phyloP scores from a whole-genome alignment of 2,329 filamentous ascomycete genomes.

The Lecanoromycetidae sp. region DNA sequence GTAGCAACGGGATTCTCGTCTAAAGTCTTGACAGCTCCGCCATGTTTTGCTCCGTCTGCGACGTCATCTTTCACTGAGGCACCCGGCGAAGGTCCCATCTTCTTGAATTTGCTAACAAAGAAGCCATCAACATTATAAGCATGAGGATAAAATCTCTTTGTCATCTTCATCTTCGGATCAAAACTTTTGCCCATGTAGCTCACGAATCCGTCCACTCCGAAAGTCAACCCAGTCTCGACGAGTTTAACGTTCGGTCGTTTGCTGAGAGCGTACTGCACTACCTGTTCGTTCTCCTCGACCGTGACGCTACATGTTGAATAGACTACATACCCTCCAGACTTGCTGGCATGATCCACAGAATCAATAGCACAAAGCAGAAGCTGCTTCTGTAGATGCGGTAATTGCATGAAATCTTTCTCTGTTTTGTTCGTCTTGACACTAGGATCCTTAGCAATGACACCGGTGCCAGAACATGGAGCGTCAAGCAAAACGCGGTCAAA shows the following conservation, averaged over 20 bases:
- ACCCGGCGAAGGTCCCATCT: slow-evolving; percentile 61
- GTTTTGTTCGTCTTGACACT: slow-evolving; percentile 98
- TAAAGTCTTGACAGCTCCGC: slow-evolving; percentile 15
- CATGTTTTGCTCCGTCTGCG: background rate
- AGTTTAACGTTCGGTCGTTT: slow-evolving; percentile 89
- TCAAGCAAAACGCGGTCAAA: slow-evolving; percentile 93
- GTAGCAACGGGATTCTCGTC: slow-evolving; percentile 13
- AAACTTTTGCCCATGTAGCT: slow-evolving; percentile 87
- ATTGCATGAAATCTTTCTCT: slow-evolving; percentile 81
- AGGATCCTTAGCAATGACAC: slow-evolving; percentile 93
- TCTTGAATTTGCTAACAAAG: slow-evolving; percentile 96
- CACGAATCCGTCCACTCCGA: slow-evolving; percentile 87
- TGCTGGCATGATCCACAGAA: slow-evolving; percentile 79
- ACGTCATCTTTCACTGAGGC: slow-evolving; percentile 11
- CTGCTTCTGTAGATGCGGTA: slow-evolving; percentile 92
- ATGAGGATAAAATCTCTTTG: slow-evolving; percentile 78
- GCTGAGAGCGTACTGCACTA: slow-evolving; percentile 84
- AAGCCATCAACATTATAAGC: slow-evolving; percentile 95
- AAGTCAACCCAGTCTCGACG: slow-evolving; percentile 78
- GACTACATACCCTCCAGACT: slow-evolving; percentile 88
- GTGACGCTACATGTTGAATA: slow-evolving; percentile 96
- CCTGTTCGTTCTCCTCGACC: slow-evolving; percentile 84
- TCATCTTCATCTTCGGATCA: slow-evolving; percentile 69
- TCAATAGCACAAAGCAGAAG: slow-evolving; percentile 87
- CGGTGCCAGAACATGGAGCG: slow-evolving; percentile 90